Base-by-base conservation (phyloP, 805 yeast genomes). In the Barnettozyma sp. region DNA sequence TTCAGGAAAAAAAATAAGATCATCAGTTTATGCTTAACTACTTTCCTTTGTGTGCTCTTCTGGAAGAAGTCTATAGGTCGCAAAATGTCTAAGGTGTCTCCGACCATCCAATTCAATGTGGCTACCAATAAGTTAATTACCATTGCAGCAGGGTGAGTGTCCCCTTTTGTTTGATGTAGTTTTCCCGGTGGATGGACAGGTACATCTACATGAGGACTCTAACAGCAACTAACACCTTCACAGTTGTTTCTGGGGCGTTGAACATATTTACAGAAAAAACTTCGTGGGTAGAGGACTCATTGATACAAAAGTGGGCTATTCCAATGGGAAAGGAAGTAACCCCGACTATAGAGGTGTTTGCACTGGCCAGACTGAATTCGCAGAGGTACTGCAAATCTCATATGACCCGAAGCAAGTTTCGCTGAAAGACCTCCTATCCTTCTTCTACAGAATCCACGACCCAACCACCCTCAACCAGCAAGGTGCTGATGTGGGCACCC, bases 361-460 rank as follows among this genome's bases (percentile, higher is more conserved):
- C 57, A 57, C 72, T 5, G 90, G 88, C 20, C 64, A 66, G n/a
- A 86, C 97, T 1, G 70, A 73, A 38, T 63, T 38, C 17, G 95
- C 94, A 5, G 98, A 90, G 57, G 78, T 83, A 6, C 61, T 90
- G 15, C 96, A 90, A 58, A 66, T 90, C 10, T 68, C 90, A 1
- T 92, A 73, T 51, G 88, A 87, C 50, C 95, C 96, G 17, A 44
- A 67, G 3, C 45, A 58, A n/a, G 68, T 84, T 2, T 42, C 73
- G 4, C 68, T 76, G 49, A 71, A 61, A 38, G 83, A 81, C 20
- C 60, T 90, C 30, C 60, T 85, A 28, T 88, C 80, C 38, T 84
- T 88, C 48, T 92, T 90, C 66, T 88, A 86, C 65, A 69, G 81
- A 50, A 85, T 86, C 57, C 98, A 90, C 58, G 97, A 92, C 59